Evolutionary conservation across 2,329 filamentous ascomycete genomes (phyloP), one percentile per base, ranked within the genome.

Genomic region (Cadophora luteo-olivacea): DNA sequence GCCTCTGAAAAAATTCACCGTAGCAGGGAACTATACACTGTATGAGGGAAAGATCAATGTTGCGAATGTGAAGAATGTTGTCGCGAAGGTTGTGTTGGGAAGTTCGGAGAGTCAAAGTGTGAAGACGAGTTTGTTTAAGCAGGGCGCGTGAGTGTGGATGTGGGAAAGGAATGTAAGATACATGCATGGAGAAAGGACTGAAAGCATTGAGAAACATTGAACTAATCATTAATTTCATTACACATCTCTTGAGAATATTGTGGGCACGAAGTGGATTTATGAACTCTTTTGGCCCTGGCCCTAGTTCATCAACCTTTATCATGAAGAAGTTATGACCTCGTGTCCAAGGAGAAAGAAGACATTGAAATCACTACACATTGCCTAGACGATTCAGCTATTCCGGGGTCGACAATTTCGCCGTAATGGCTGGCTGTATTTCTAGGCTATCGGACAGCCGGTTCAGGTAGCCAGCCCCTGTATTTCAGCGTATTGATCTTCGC

Each of bases 11-110:
- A 22, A 48, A 16, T 58, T 62, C 48, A 61, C 45, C 2, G 66
- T 57, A 6, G 66, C 61, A 16, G 70, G 69, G 22, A 55, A 64
- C 22, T 71, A 71, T 51, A 71, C 69, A 12, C 38, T 71, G 11
- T 71, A 49, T 32, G 19, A 45, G 19, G 69, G 61, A 4, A 48
- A 38, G 58, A 58, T 58, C 16, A 41, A 52, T 24, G 67, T 68
- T 0, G 38, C 57, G 32, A 66, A 55, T 57, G 60, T 55, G 19
- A 29, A 36, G 4, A 61, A 55, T 66, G 64, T 71, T 19, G 55
- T 69, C 22, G 69, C 65, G 1, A 69, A 69, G 41, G 69, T 69
- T 11, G 32, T 63, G n/a, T 24, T 70, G 54, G 69, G 69, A 1
- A 61, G 52, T 60, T 25, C 16, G 7, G 62, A 41, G n/a, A 70